These are phyloP conservation scores for Chaetomium sp. DNA, from an alignment of 2,329 filamentous ascomycete genomes.

Conservation along the genomic window DNA sequence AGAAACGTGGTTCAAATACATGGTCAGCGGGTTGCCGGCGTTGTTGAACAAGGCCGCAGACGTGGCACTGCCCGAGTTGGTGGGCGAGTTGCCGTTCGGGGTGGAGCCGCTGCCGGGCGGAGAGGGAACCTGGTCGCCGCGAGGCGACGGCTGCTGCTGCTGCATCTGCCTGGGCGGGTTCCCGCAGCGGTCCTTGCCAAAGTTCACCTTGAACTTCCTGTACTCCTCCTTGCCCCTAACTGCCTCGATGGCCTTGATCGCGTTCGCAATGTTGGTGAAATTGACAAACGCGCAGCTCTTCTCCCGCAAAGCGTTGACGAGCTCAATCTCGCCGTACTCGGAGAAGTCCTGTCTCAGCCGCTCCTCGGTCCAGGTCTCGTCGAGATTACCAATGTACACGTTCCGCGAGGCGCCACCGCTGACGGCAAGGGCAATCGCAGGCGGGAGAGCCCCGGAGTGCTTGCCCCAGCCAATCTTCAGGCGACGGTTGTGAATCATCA, in stretches of 20 bases:
- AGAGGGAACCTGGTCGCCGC: slow-evolving; percentile 60
- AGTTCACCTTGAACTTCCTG: slow-evolving; percentile 99
- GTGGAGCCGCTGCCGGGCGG: slow-evolving; percentile 61
- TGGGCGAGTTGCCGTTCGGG: slow-evolving; percentile 61
- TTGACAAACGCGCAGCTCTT: slow-evolving; percentile 99
- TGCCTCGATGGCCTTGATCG: slow-evolving; percentile 98
- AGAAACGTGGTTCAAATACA: slow-evolving; percentile 86
- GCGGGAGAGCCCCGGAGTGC: slow-evolving; percentile 93
- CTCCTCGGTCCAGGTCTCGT: slow-evolving; percentile 97
- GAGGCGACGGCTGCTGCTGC: slow-evolving; percentile 59
- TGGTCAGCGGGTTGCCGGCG: slow-evolving; percentile 84
- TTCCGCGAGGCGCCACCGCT: slow-evolving; percentile 97
- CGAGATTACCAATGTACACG: slow-evolving; percentile 96
- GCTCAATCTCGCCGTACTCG: slow-evolving; percentile 95
- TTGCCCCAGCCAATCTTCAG: slow-evolving; percentile 99
- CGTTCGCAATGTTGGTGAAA: slow-evolving; percentile 99
- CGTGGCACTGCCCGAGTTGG: slow-evolving; percentile 56
- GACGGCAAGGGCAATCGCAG: slow-evolving; percentile 92
- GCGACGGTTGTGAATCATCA: slow-evolving; percentile 98
- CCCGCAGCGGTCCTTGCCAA: slow-evolving; percentile 96
- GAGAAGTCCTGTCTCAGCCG: slow-evolving; percentile 94
- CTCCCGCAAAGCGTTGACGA: slow-evolving; percentile 94
- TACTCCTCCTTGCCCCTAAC: slow-evolving; percentile 95
- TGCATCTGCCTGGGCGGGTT: slow-evolving; percentile 90
- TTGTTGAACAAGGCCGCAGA: slow-evolving; percentile 76